These are phyloP conservation scores for Nicotiana noctiflora DNA, from an alignment of 257 asterid genomes.

Conservation along the genomic window DNA sequence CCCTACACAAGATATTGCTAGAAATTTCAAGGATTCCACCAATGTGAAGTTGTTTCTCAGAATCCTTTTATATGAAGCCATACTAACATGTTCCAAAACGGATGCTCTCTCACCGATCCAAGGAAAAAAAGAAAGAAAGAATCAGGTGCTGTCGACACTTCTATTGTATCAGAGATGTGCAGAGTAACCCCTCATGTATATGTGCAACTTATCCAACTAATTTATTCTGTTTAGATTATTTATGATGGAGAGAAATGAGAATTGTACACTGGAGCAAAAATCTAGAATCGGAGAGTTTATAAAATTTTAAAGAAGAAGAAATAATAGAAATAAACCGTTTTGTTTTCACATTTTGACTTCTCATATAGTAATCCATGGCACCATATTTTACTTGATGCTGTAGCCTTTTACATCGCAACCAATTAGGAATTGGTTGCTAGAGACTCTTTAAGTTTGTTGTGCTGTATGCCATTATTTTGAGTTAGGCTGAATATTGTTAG, in stretches of 20 bases:
- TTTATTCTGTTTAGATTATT: not conserved
- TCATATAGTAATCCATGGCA: not conserved
- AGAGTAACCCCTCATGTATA: not conserved
- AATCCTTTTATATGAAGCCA: not conserved
- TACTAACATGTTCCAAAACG: not conserved
- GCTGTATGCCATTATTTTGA: too few species aligned
- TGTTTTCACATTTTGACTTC: not conserved
- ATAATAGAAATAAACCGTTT: not conserved
- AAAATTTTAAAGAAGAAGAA: not conserved
- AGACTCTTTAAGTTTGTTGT: not conserved
- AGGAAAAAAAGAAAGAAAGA: not conserved
- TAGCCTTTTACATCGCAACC: not conserved
- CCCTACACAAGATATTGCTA: constrained; percentile 9
- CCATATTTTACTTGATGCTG: not conserved
- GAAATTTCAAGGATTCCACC: constrained; percentile 9
- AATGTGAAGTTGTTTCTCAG: not conserved
- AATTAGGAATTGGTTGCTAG: not conserved
- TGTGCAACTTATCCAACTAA: not conserved
- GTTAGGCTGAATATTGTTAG: too few species aligned
- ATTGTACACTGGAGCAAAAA: not conserved
- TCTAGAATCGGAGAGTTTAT: not conserved
- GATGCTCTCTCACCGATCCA: too few species aligned
- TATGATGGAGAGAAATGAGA: not conserved
- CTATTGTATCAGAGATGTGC: not conserved
- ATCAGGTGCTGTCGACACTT: not conserved